Evolutionary conservation across 345 rosid genomes (phyloP), one percentile per base, ranked within the genome.

Genomic region (Carallia pectinifolia): DNA sequence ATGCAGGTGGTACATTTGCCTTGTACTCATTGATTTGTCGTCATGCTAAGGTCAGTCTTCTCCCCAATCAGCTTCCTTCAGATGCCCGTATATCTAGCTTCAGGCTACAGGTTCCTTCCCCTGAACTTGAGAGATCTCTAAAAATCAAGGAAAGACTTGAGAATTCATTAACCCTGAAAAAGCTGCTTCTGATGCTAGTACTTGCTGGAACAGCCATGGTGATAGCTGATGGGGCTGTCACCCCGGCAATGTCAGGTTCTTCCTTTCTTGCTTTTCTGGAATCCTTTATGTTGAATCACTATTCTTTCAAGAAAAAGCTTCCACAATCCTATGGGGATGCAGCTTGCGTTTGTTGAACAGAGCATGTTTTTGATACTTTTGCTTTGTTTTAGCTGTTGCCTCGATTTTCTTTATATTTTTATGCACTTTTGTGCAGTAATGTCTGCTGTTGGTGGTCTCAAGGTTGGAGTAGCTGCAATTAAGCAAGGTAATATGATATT

Each of bases 201-300:
- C 98, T 92, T 83, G 98, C 90, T 62, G 97, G 99, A 73, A 96
- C 99, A 71, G 80, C 98, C 67, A 90, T 96, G 99, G 93, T 96
- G 72, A 89, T 96, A 72, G 99, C 97, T 27, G 97, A 92, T 88
- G 99, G 97, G 62, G 97, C 86, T 82, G 85, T 96, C 65, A 96
- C 99, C 12, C 98, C 98, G 50, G 98, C 96, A 73, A 89, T 96
- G 99, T 92, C 99, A 92, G 99, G 99, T 96, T 84, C 64, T 77
- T 37, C 56, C 3, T 64, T 62, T 62, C 55, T 30, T 66, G n/a
- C 58, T 59, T 58, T 76, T 69, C 69, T 69, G 15, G 19, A n/a
- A 47, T 10, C 39, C 63, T 53, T 73, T 44, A 10, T 44, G 5
- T 44, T 12, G 16, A 44, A 44, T 44, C 50, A 44, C 12, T 15